Evolutionary conservation across 306 rosid genomes (phyloP).

Genomic region (Cicer bijugum): DNA sequence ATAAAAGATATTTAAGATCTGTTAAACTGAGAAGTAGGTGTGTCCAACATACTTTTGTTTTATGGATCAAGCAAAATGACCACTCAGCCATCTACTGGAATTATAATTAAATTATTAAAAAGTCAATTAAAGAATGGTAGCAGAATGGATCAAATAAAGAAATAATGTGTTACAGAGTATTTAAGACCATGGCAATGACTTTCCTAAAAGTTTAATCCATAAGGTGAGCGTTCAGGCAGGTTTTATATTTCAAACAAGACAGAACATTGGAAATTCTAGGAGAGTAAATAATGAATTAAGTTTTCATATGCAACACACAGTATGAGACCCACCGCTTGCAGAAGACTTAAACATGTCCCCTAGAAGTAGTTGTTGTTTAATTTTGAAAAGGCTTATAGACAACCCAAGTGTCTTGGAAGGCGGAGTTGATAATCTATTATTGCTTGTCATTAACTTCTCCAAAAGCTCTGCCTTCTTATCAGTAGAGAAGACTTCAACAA

Average conservation of each 20-base stretch:
- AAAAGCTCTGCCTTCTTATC: constrained; percentile 68
- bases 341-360: constrained; percentile 58
- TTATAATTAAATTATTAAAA: background rate
- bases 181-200: background rate
- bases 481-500: constrained; percentile 65
- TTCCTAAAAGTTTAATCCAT: constrained; percentile 10
- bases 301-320: constrained; percentile 23
- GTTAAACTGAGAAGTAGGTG: background rate
- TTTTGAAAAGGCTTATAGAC: constrained; percentile 71
- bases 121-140: background rate
- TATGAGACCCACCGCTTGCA: constrained; percentile 64
- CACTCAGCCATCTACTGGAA: background rate
- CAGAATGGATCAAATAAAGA: background rate
- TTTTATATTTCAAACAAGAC: constrained; percentile 24
- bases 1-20: background rate
- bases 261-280: background rate
- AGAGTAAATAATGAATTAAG: constrained; percentile 36
- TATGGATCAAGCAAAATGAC: constrained; percentile 4
- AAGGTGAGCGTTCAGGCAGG: constrained; percentile 6
- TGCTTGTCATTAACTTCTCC: constrained; percentile 59
- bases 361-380: constrained; percentile 68
- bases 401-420: constrained; percentile 74
- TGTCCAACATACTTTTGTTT: background rate
- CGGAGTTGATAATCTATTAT: constrained; percentile 47
- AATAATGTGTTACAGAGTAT: constrained; percentile 1